A percentile compares a stretch with the other conserved stretches of the same genome.
phyloP scores from a whole-genome alignment of 164 flowering plant species.

The Akebia trifoliata region DNA sequence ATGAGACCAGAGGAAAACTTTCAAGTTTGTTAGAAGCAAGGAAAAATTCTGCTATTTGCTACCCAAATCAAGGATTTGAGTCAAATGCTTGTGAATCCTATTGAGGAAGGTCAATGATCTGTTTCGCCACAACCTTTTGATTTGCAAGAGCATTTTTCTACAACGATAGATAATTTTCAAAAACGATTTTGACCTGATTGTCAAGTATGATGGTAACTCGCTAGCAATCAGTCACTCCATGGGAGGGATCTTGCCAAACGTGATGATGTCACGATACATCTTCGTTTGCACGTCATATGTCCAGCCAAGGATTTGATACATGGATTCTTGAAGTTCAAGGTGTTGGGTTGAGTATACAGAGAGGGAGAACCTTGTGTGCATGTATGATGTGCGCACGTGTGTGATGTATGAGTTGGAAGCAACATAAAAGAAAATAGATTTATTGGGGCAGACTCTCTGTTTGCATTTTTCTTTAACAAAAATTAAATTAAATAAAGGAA shows the following conservation, averaged over 20 bases:
- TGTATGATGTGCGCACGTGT: too few species aligned
- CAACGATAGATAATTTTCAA: conserved; percentile 85
- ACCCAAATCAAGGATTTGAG: conserved; percentile 77
- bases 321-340: conserved; percentile 98
- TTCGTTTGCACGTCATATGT: conserved; percentile 96
- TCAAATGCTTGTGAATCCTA: conserved; percentile 61
- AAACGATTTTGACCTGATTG: conserved; percentile 90
- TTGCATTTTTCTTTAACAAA: too few species aligned
- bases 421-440: too few species aligned
- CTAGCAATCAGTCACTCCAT: conserved; percentile 97
- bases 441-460: too few species aligned
- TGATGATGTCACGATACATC: conserved; percentile 72
- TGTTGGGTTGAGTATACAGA: conserved; percentile 78
- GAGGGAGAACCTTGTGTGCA: too few species aligned
- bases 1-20: conserved; percentile 62
- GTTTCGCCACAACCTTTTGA: conserved; percentile 81
- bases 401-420: too few species aligned
- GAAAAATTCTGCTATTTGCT: conserved; percentile 57
- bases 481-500: too few species aligned
- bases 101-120: conserved; percentile 84
- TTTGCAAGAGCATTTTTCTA: conserved; percentile 68
- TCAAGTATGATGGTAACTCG: conserved; percentile 84
- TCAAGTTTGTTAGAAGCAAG: conserved; percentile 62
- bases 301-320: conserved; percentile 91
- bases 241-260: conserved; percentile 96